A percentile compares a stretch with the other conserved stretches of the same genome.
Conservation (phyloP, 805 yeast genomes). For the Saccharomycopsis sp. region DNA sequence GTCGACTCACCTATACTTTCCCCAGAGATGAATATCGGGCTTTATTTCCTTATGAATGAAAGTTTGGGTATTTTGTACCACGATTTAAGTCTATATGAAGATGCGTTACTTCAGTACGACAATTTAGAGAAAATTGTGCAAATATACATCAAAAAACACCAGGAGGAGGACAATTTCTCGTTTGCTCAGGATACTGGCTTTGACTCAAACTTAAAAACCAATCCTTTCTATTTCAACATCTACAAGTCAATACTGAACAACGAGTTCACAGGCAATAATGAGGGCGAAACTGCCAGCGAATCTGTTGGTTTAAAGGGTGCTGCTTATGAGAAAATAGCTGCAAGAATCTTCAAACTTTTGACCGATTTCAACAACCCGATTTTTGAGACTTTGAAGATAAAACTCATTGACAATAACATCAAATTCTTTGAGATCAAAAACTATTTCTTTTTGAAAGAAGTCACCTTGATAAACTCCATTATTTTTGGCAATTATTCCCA, state of each 20-base stretch:
- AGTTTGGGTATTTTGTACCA: slow-evolving; percentile 46
- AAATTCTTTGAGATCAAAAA: slow-evolving; percentile 26
- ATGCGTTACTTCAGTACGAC: slow-evolving; percentile 48
- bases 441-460: slow-evolving; percentile 33
- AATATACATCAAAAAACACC: slow-evolving; percentile 17
- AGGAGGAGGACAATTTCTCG: neutral
- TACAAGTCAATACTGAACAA: slow-evolving; percentile 11
- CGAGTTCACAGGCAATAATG: slow-evolving; percentile 12
- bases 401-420: slow-evolving; percentile 13
- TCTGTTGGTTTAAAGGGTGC: slow-evolving; percentile 1
- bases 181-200: slow-evolving; percentile 11
- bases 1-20: slow-evolving; percentile 22
- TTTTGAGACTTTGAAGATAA: slow-evolving; percentile 12
- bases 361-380: slow-evolving; percentile 14
- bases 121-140: slow-evolving; percentile 33
- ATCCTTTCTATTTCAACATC: slow-evolving; percentile 18
- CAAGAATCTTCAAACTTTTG: slow-evolving; percentile 11
- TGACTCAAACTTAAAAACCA: slow-evolving; percentile 11
- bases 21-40: slow-evolving; percentile 41
- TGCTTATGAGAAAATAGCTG: slow-evolving; percentile 16
- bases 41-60: slow-evolving; percentile 39
- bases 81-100: slow-evolving; percentile 52
- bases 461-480: slow-evolving; percentile 32
- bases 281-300: neutral
- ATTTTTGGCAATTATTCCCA: slow-evolving; percentile 25